Evolutionary conservation across 306 rosid genomes (phyloP), one percentile per base, ranked within the genome.

Genomic region (Quillaja saponaria): DNA sequence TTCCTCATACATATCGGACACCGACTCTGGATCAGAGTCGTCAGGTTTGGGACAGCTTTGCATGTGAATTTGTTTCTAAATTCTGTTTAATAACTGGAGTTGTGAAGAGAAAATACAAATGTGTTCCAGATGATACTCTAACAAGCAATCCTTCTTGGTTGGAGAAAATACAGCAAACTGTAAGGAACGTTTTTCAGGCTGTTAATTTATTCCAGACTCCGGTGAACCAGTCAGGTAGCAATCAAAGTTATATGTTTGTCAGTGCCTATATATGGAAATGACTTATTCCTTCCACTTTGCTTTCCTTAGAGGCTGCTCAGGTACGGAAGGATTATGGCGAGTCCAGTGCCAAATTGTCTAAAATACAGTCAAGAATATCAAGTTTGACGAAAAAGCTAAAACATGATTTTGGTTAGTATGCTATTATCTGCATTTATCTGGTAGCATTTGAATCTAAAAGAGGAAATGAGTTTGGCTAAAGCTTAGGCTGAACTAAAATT

Each of bases 311-410:
- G 73, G 96, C 97, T 74, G 90, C 91, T 72, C 79, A 64, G 58
- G 70, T 94, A 65, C 97, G 86, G 72, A 89, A 87, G 84, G 99
- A 94, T 72, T 94, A 78, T 66, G 97, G 83, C 21, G 95, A 94
- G 69, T 94, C 91, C 72, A 94, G 86, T 80, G 63, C 80, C 71
- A 94, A 80, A 72, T 71, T 94, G 71, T 84, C 99, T 16, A 85
- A 94, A 86, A 71, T 94, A 49, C 86, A 87, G 76, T 80, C 97
- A 45, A 83, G 84, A 77, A 78, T 94, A 84, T 89, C 97, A 34
- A 87, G 86, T 79, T 81, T 94, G 83, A 81, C 71, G 4, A 76
- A 87, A 58, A 94, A 94, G 83, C 85, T 83, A 75, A 87, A 85
- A 55, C 78, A 76, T 14, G 97, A 94, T 78, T 89, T 89, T 74